Percentiles rank a stretch among this genome's conserved stretches.
Conservation (phyloP, 768 basidiomycete species). For the Crepidotus variabilis region DNA sequence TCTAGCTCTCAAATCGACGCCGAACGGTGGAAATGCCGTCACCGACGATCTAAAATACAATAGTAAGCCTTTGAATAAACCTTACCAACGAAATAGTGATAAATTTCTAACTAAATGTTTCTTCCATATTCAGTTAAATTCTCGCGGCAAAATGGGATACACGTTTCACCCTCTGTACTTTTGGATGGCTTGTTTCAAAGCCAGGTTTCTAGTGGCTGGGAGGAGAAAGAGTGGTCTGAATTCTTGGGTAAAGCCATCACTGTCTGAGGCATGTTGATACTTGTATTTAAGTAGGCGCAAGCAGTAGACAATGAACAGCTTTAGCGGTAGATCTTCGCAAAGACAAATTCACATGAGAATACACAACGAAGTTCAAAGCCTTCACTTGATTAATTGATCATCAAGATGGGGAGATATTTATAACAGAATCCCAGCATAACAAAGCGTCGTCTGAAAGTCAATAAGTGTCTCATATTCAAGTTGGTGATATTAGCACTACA, state of each 20-base stretch:
- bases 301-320: too few relatives aligned
- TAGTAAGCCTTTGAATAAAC: conserved; percentile 41
- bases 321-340: too few relatives aligned
- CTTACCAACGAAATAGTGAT: not conserved
- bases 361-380: too few relatives aligned
- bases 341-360: too few relatives aligned
- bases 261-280: conserved; percentile 18
- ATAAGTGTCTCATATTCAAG: too few relatives aligned
- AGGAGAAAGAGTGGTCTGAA: conserved; percentile 72
- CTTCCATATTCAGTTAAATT: conserved; percentile 70
- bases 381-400: too few relatives aligned
- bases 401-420: too few relatives aligned
- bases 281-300: too few relatives aligned
- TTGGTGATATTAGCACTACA: too few relatives aligned
- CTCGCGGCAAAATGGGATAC: conserved; percentile 86
- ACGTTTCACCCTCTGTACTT: conserved; percentile 82
- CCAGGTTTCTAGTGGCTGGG: conserved; percentile 82
- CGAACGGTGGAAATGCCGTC: conserved; percentile 80
- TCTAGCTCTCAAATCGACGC: conserved; percentile 53
- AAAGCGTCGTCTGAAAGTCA: too few relatives aligned
- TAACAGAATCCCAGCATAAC: too few relatives aligned
- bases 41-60: conserved; percentile 88
- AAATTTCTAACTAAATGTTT: not conserved
- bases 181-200: conserved; percentile 74
- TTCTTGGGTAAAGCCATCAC: conserved; percentile 62